A percentile compares a stretch with the other conserved stretches of the same genome.
Evolutionary conservation across 2,329 filamentous ascomycete genomes (phyloP).

Genomic region (Beauveria australis): DNA sequence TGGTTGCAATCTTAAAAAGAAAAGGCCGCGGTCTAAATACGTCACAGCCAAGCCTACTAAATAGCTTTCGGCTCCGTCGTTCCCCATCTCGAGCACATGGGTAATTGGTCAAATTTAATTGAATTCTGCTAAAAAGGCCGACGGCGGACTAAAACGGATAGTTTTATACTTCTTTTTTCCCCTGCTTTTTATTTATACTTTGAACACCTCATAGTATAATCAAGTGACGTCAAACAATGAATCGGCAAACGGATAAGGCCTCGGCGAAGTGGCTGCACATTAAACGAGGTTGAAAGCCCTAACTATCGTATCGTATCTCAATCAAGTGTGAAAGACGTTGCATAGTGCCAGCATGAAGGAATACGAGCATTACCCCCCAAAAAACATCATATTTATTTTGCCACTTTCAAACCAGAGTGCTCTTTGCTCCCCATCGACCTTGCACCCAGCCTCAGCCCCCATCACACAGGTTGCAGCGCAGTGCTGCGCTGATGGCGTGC

Average conservation of each 20-base stretch:
- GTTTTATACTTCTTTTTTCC: background rate
- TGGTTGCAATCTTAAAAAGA: background rate
- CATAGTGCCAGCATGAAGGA: background rate
- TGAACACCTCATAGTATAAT: no score
- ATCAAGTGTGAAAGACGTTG: background rate
- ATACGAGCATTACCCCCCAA: background rate
- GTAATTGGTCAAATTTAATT: background rate
- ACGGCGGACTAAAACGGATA: background rate
- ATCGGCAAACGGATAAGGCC: background rate
- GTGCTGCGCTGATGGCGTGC: no score
- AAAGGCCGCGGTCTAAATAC: background rate
- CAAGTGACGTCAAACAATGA: background rate
- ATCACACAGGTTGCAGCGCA: no score
- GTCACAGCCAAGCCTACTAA: background rate
- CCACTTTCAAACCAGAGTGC: no score
- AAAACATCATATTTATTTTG: background rate
- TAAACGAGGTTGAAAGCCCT: no score
- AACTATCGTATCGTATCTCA: no score
- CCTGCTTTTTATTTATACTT: no score
- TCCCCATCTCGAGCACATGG: background rate
- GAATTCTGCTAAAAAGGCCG: background rate
- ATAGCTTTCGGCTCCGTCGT: background rate
- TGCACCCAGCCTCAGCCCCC: no score
- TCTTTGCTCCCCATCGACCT: no score
- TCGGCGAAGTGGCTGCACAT: background rate